Conservation (phyloP, 805 yeast genomes). For the Ogataea neopini region DNA sequence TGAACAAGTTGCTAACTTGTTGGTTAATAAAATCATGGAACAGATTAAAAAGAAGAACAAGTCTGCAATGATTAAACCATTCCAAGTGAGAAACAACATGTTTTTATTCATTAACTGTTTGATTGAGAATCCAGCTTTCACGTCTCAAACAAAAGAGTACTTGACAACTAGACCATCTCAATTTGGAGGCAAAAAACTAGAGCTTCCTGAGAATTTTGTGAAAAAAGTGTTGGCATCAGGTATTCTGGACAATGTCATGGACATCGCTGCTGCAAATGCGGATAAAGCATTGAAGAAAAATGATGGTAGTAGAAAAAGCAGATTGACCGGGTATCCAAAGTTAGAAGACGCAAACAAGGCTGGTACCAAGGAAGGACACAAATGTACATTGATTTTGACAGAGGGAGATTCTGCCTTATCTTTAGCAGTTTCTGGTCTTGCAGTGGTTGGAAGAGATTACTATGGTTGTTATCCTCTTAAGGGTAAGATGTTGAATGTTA, state of each 20-base stretch:
- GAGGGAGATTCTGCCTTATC: conserved; percentile 97
- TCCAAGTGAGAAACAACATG: conserved; percentile 87
- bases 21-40: conserved; percentile 75
- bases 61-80: conserved; percentile 74
- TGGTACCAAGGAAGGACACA: conserved; percentile 88
- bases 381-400: conserved; percentile 89
- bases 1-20: conserved; percentile 79
- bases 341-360: conserved; percentile 96
- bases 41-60: conserved; percentile 64
- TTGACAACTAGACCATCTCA: conserved; percentile 85
- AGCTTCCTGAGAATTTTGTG: conserved; percentile 75
- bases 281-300: conserved; percentile 83
- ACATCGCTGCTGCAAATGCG: conserved; percentile 85
- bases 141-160: conserved; percentile 97
- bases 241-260: conserved; percentile 71
- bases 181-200: conserved; percentile 80
- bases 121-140: conserved; percentile 94
- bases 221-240: conserved; percentile 70
- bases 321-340: conserved; percentile 87
- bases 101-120: conserved; percentile 88
- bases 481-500: conserved; percentile 91
- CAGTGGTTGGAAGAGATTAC: conserved; percentile 92
- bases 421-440: conserved; percentile 88
- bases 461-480: conserved; percentile 95
- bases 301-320: conserved; percentile 80